Base-by-base conservation (phyloP, 176 grass and related monocot species). In the Saccharum officinarum region DNA sequence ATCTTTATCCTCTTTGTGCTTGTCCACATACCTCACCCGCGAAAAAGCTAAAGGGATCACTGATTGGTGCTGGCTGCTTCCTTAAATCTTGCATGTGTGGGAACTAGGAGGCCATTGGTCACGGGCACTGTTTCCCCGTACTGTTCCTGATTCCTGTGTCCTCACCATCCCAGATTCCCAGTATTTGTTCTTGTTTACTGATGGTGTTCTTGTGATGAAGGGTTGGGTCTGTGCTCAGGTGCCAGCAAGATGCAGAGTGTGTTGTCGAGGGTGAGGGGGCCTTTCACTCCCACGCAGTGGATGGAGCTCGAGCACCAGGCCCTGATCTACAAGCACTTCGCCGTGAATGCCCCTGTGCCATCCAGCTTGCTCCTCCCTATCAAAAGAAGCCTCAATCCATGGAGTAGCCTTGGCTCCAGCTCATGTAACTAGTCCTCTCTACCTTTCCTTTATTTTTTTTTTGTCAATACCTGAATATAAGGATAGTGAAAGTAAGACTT, bases 291-390 rank as follows among this genome's bases (percentile, higher is more conserved):
- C 22, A 90, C 95, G 31, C 95, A 98, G 85, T 98, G 95, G 95
- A 92, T 98, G 91, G 92, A 98, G 75, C 82, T 98, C 68, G 95
- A 98, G 73, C 95, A 93, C 82, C 95, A 95, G 81, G 92, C 95
- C 20, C 77, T 98, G 79, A 95, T 98, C 73, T 98, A 98, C 83
- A 98, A 95, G 72, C 88, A 93, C 83, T 90, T 98, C 47, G 83
- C 83, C 33, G 91, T 87, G 40, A 98, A 93, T 87, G 87, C 80
- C 37, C 91, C 92, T 25, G 86, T 95, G 34, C 92, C 95, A 1
- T 73, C 92, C 69, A 92, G 80, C 72, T 88, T 98, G 83, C 95
- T 98, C 45, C 76, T 77, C 55, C 87, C 92, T 10, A 93, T 98
- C 81, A 91, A 71, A 78, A 93, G 91, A 89, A 93, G 89, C 74